Conservation (phyloP, 2,329 filamentous ascomycete species). For the Penicillium sp. region DNA sequence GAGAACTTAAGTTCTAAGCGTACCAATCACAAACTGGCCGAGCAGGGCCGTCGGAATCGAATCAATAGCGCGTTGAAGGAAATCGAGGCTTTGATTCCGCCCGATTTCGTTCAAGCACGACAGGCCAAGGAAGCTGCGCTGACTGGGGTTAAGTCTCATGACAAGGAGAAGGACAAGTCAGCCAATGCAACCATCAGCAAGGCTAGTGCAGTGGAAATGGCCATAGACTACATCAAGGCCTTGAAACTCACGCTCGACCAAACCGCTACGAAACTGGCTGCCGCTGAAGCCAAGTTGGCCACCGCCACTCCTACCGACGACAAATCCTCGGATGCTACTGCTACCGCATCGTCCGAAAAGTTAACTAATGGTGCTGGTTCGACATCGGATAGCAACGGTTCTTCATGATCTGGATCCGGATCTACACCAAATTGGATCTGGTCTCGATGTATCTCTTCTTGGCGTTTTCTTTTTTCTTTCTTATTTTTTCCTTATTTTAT, state of each 20-base stretch:
- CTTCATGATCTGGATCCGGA: constrained; percentile 8
- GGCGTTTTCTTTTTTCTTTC: too few species aligned
- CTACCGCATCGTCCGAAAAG: constrained; percentile 7
- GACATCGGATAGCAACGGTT: background rate
- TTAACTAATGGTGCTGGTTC: background rate
- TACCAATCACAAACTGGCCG: constrained; percentile 96
- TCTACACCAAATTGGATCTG: constrained; percentile 4
- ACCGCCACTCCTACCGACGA: too few species aligned
- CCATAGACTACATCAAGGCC: constrained; percentile 91
- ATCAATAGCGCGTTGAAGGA: constrained; percentile 94
- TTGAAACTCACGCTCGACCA: constrained; percentile 74
- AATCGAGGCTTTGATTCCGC: constrained; percentile 84
- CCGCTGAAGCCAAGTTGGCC: constrained; percentile 60
- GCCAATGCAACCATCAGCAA: constrained; percentile 75
- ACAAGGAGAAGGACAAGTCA: constrained; percentile 55
- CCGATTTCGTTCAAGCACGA: constrained; percentile 49
- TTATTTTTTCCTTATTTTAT: too few species aligned
- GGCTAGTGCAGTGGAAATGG: constrained; percentile 95
- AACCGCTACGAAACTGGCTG: constrained; percentile 65
- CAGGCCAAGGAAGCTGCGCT: constrained; percentile 42
- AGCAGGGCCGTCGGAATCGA: constrained; percentile 91
- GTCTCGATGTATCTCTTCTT: too few species aligned
- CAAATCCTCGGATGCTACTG: too few species aligned
- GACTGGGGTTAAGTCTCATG: constrained; percentile 45
- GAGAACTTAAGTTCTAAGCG: constrained; percentile 95